Evolutionary conservation across 768 basidiomycete species (phyloP).

Genomic region (Russula griseocarnosa): DNA sequence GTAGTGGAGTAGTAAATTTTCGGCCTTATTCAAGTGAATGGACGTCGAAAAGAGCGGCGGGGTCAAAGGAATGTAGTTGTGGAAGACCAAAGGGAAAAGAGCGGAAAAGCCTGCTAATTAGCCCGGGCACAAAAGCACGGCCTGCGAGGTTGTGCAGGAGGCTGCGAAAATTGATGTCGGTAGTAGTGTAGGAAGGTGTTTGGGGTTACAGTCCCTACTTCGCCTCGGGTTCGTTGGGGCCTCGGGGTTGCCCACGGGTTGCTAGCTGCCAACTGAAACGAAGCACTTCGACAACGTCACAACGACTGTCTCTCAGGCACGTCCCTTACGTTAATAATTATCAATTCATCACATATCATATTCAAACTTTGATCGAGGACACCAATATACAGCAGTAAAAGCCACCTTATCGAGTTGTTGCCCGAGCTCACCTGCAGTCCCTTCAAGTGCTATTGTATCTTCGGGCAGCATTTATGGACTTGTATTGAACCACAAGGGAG

Average conservation of each 20-base stretch:
- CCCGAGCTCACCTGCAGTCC: background rate
- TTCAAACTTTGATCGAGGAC: background rate
- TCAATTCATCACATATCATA: too few species aligned
- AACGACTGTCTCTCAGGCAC: background rate
- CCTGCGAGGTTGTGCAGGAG: background rate
- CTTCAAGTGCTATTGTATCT: background rate
- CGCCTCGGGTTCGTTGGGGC: too few species aligned
- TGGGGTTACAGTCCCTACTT: background rate
- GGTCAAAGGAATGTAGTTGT: slow-evolving; percentile 6
- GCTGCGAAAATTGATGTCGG: background rate
- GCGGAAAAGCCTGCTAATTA: background rate
- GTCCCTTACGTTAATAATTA: too few species aligned
- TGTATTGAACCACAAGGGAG: background rate
- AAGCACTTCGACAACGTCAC: background rate
- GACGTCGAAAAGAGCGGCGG: slow-evolving; percentile 9
- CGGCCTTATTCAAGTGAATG: background rate
- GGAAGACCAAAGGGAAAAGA: background rate
- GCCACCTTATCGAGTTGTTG: background rate
- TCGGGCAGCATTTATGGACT: background rate
- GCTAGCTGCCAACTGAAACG: background rate
- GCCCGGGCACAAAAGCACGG: background rate
- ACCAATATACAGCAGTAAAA: background rate
- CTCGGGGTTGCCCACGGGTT: background rate
- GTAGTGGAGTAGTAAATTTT: too few species aligned
- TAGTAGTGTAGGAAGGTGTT: background rate